Evolutionary conservation across 371 early-diverging fungal genomes (phyloP).

Genomic region (Entomophthora muscae): DNA sequence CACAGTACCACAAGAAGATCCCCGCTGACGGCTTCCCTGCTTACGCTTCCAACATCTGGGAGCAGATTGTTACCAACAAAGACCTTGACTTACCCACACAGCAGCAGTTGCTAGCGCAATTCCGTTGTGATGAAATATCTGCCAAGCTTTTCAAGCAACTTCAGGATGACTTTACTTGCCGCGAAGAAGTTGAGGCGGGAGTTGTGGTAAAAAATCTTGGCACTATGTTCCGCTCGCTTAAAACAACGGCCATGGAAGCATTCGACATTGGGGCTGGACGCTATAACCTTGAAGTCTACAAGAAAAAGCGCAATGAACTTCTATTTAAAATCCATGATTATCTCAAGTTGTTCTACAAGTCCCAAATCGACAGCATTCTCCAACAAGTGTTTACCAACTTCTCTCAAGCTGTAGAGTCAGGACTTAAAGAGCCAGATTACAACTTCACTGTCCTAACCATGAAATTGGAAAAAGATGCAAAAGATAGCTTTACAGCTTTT

Average conservation of each 20-base stretch:
- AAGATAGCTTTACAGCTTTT: neutral
- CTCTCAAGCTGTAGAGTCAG: neutral
- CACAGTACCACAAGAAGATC: constrained; percentile 74
- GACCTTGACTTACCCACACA: constrained; percentile 95
- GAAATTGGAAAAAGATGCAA: neutral
- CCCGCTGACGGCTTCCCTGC: constrained; percentile 88
- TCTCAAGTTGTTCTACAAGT: constrained; percentile 55
- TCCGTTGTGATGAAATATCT: constrained; percentile 93
- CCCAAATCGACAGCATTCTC: constrained; percentile 73
- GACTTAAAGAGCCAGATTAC: neutral
- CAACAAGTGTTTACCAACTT: constrained; percentile 10
- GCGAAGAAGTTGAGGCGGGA: neutral
- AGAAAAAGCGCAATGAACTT: constrained; percentile 67
- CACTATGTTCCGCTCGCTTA: neutral
- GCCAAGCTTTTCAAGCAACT: neutral
- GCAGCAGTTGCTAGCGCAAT: constrained; percentile 91
- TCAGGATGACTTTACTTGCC: neutral
- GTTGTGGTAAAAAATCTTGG: neutral
- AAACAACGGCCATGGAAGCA: constrained; percentile 27
- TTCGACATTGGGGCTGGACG: constrained; percentile 84
- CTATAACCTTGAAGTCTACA: constrained; percentile 76
- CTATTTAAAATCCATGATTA: constrained; percentile 49
- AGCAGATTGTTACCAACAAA: constrained; percentile 76
- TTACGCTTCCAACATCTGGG: constrained; percentile 85
- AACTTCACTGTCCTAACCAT: neutral